Evolutionary conservation across 352 stramenopile species (phyloP).

Genomic region (Globisporangium nagaii): DNA sequence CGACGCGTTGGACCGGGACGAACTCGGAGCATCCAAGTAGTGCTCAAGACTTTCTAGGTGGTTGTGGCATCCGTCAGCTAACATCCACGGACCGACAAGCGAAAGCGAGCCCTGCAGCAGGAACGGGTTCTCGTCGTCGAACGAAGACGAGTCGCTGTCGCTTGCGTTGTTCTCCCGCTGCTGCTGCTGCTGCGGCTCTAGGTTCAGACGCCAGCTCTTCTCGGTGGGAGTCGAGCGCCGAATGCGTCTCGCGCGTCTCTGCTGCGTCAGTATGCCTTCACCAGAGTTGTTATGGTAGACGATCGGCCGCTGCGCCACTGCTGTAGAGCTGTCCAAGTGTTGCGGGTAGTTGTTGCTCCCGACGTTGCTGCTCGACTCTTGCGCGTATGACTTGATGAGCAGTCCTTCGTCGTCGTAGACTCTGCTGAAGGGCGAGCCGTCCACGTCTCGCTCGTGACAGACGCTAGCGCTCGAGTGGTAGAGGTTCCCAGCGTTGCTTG

Average conservation of each 20-base stretch:
- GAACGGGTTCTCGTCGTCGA: constrained; percentile 8
- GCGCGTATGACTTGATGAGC: constrained; percentile 8
- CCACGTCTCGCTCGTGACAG: background rate
- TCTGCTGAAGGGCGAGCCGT: background rate
- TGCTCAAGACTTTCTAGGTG: background rate
- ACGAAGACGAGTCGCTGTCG: constrained; percentile 2
- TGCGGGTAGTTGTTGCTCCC: background rate
- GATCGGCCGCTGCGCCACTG: background rate
- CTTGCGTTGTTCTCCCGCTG: constrained; percentile 4
- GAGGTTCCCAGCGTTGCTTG: background rate
- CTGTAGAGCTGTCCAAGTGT: background rate
- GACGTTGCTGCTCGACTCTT: background rate
- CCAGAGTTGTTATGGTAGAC: background rate
- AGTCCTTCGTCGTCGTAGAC: constrained; percentile 11
- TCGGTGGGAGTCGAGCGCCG: background rate
- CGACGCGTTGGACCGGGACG: background rate
- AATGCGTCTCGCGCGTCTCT: background rate
- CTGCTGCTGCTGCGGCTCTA: background rate
- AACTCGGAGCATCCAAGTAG: constrained; percentile 5
- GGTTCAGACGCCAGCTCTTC: background rate
- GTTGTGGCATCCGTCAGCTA: constrained; percentile 2
- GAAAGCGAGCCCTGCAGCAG: constrained; percentile 18
- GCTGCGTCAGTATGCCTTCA: background rate
- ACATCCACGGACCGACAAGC: constrained; percentile 45
- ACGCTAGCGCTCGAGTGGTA: background rate